These are phyloP conservation scores for Lentinula sp. DNA, from an alignment of 768 basidiomycete species.

Conservation along the genomic window DNA sequence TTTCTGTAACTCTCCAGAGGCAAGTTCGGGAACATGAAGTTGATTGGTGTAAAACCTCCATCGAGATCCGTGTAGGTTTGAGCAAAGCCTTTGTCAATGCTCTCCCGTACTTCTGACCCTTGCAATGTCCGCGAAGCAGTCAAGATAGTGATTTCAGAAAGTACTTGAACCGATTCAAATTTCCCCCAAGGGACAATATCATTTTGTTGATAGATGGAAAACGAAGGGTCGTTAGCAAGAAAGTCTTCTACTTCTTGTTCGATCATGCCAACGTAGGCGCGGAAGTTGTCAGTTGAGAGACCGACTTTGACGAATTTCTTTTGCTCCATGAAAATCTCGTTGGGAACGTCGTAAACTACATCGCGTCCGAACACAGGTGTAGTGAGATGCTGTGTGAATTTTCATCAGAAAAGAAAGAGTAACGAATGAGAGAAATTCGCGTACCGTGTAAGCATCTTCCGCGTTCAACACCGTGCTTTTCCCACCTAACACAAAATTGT, in stretches of 20 bases:
- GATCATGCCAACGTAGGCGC: conserved; percentile 77
- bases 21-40: conserved; percentile 92
- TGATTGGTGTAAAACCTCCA: conserved; percentile 92
- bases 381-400: conserved; percentile 62
- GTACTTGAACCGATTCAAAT: conserved; percentile 66
- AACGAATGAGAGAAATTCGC: conserved; percentile 9
- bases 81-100: conserved; percentile 80
- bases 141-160: conserved; percentile 89
- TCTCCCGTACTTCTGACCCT: conserved; percentile 80
- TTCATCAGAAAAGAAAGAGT: conserved; percentile 8
- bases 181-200: conserved; percentile 72
- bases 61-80: conserved; percentile 84
- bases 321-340: conserved; percentile 97
- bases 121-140: conserved; percentile 93
- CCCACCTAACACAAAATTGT: conserved; percentile 91
- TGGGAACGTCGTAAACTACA: conserved; percentile 96
- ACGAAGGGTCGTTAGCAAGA: conserved; percentile 57
- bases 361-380: conserved; percentile 96
- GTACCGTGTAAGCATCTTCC: conserved; percentile 93
- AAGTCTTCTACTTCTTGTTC: conserved; percentile 71
- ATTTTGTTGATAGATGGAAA: conserved; percentile 55
- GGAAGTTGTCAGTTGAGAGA: conserved; percentile 86
- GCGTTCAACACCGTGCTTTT: conserved; percentile 90
- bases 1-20: conserved; percentile 87
- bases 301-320: conserved; percentile 98